phyloP scores from a whole-genome alignment of 2,329 filamentous ascomycete species.

The Exophiala bonariae region DNA sequence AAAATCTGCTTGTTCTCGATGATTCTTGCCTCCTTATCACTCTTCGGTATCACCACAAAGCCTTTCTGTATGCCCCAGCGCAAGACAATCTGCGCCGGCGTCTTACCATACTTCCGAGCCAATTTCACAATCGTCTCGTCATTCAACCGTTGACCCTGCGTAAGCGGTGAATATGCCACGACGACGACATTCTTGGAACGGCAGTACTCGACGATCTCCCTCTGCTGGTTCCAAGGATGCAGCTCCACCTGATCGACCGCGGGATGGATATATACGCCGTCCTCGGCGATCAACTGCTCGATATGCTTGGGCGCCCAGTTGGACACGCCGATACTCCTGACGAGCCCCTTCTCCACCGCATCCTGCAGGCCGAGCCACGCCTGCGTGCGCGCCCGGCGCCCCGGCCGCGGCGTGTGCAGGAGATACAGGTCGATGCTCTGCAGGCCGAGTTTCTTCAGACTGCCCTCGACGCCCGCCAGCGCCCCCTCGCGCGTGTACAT shows the following conservation, averaged over 20 bases:
- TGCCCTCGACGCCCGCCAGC: slow-evolving; percentile 60
- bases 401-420: slow-evolving; percentile 63
- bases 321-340: slow-evolving; percentile 20
- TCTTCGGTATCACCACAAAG: slow-evolving; percentile 22
- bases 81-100: slow-evolving; percentile 30
- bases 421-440: slow-evolving; percentile 54
- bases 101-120: slow-evolving; percentile 29
- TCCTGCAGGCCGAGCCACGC: slow-evolving; percentile 68
- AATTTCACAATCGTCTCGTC: slow-evolving; percentile 24
- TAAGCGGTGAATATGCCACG: slow-evolving; percentile 26
- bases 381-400: slow-evolving; percentile 54
- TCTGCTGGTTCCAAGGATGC: slow-evolving; percentile 30
- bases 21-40: slow-evolving; percentile 17
- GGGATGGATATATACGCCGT: slow-evolving; percentile 18
- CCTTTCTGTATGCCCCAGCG: slow-evolving; percentile 29
- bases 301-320: slow-evolving; percentile 22
- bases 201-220: slow-evolving; percentile 20
- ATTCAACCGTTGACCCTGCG: slow-evolving; percentile 26
- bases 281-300: slow-evolving; percentile 18
- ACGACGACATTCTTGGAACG: slow-evolving; percentile 24
- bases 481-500: slow-evolving; percentile 59
- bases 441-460: slow-evolving; percentile 42
- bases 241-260: slow-evolving; percentile 29
- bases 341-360: slow-evolving; percentile 15
- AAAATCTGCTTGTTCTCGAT: slow-evolving; percentile 20